These are phyloP conservation scores for Fusarium sublunatum DNA, from an alignment of 2,329 filamentous ascomycete species.

Conservation along the genomic window DNA sequence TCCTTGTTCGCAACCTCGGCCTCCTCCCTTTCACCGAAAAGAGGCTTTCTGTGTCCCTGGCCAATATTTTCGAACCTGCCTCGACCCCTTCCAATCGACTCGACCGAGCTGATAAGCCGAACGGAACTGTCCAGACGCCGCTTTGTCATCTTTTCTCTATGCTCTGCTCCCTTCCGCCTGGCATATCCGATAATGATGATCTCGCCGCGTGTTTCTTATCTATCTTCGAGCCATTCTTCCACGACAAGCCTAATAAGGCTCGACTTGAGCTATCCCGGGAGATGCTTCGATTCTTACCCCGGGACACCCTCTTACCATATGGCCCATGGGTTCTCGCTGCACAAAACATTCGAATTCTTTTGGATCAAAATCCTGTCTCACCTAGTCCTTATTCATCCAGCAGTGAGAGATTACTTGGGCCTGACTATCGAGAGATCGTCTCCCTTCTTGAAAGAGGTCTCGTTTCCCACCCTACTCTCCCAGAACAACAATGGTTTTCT, in stretches of 20 bases:
- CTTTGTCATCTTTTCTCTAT: conserved; percentile 74
- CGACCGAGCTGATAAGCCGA: conserved; percentile 63
- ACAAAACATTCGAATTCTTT: conserved; percentile 56
- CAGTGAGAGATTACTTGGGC: conserved; percentile 64
- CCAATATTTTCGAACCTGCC: conserved; percentile 70
- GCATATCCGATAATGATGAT: conserved; percentile 59
- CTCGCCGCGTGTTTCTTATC: conserved; percentile 60
- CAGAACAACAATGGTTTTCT: conserved; percentile 60
- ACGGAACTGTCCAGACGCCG: conserved; percentile 66
- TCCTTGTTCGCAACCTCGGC: conserved; percentile 64
- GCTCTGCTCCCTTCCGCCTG: conserved; percentile 63
- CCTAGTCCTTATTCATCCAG: conserved; percentile 40
- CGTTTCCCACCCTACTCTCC: conserved; percentile 59
- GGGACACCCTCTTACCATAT: conserved; percentile 58
- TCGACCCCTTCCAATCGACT: conserved; percentile 74
- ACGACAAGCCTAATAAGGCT: conserved; percentile 57
- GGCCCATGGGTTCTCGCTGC: conserved; percentile 65
- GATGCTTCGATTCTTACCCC: conserved; percentile 61
- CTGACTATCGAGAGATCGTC: conserved; percentile 76
- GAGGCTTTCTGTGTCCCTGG: conserved; percentile 61
- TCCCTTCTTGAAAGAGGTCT: conserved; percentile 75
- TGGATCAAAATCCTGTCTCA: conserved; percentile 50
- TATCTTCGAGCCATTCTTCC: conserved; percentile 70
- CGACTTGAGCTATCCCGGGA: conserved; percentile 62
- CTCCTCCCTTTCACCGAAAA: conserved; percentile 72